Conservation (phyloP, 2,329 filamentous ascomycete genomes). For the Grosmannia clavigera region DNA sequence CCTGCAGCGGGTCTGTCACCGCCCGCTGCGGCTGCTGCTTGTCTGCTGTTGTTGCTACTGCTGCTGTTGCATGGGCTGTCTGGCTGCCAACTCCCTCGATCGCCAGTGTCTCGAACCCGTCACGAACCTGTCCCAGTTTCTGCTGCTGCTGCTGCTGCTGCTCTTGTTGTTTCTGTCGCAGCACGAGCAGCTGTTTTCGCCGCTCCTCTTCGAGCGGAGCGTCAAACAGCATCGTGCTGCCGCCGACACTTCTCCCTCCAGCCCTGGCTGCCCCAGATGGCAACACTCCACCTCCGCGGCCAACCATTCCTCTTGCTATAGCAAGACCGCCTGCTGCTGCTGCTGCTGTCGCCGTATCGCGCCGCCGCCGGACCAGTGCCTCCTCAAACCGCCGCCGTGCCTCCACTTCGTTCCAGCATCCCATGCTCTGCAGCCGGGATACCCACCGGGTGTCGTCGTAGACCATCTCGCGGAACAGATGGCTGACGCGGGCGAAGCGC, state of each 20-base stretch:
- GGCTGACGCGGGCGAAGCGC: conserved; percentile 71
- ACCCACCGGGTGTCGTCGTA: conserved; percentile 98
- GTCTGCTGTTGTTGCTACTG: conserved; percentile 10
- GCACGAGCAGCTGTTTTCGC: conserved; percentile 18
- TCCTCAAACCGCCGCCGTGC: conserved; percentile 73
- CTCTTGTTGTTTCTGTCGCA: conserved; percentile 31
- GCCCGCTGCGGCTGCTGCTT: conserved; percentile 1
- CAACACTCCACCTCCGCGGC: conserved; percentile 9
- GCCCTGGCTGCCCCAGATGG: background rate
- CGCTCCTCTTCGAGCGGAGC: conserved; percentile 54
- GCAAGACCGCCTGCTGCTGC: conserved; percentile 22
- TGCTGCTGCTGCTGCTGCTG: conserved; percentile 22
- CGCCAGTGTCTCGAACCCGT: conserved; percentile 72
- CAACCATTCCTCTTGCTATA: conserved; percentile 6
- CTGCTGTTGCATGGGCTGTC: conserved; percentile 10
- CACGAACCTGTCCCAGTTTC: conserved; percentile 18
- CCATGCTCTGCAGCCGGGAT: conserved; percentile 71
- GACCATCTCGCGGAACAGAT: conserved; percentile 90
- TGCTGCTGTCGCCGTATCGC: conserved; percentile 29
- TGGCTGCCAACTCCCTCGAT: conserved; percentile 24
- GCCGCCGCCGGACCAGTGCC: conserved; percentile 44
- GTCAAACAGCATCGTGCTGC: conserved; percentile 58
- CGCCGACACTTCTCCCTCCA: conserved; percentile 10
- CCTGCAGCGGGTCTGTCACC: conserved; percentile 30
- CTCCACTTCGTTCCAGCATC: conserved; percentile 82